Conservation (phyloP, 2,329 filamentous ascomycete genomes). For the Paracamarosporium sp. region DNA sequence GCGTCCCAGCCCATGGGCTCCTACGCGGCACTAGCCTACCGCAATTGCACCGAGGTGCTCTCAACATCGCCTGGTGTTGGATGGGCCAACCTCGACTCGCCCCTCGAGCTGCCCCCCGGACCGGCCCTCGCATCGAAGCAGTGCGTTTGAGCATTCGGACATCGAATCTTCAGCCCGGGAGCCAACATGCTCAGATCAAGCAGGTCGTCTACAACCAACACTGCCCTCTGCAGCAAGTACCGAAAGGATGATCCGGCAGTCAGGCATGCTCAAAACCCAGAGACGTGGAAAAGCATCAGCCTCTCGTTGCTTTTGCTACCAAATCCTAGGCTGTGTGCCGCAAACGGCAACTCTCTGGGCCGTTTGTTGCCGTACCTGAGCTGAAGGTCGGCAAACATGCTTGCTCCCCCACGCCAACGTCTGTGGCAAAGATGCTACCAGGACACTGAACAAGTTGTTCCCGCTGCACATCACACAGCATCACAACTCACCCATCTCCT, state of each 20-base stretch:
- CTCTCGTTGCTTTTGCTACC: constrained; percentile 39
- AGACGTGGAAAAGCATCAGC: constrained; percentile 28
- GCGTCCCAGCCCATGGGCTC: constrained; percentile 25
- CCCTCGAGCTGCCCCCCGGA: not conserved
- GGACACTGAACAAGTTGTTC: constrained; percentile 3
- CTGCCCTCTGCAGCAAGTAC: constrained; percentile 15
- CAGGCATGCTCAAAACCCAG: constrained; percentile 23
- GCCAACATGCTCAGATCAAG: not conserved
- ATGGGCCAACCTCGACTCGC: not conserved
- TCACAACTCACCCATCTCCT: not conserved
- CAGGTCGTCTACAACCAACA: constrained; percentile 11
- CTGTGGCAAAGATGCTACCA: constrained; percentile 23
- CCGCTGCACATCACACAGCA: constrained; percentile 7
- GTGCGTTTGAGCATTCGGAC: not conserved
- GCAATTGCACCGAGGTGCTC: not conserved
- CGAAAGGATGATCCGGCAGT: constrained; percentile 29
- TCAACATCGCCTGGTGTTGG: not conserved
- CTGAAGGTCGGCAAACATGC: constrained; percentile 27
- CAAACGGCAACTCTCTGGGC: constrained; percentile 21
- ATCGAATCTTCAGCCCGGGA: not conserved
- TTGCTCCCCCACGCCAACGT: constrained; percentile 34
- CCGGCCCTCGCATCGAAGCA: not conserved
- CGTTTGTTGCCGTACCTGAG: constrained; percentile 38
- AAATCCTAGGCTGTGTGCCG: constrained; percentile 25
- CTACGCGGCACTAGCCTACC: constrained; percentile 2